Conservation (phyloP, 371 early-diverging fungal genomes). For the Coemansia sp. region DNA sequence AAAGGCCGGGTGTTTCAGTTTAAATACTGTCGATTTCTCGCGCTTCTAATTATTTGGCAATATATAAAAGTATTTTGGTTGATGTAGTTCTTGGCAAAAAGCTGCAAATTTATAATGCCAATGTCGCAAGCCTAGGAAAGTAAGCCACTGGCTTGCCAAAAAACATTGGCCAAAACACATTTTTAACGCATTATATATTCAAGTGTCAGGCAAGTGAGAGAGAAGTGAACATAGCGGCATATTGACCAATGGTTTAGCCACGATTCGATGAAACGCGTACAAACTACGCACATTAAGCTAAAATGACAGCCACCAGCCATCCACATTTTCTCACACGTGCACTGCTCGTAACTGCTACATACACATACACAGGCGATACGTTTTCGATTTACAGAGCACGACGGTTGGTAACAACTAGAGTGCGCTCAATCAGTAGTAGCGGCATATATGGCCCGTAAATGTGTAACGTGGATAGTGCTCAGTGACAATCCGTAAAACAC, state of each 20-base stretch:
- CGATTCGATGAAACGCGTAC: neutral
- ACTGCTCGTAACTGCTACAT: neutral
- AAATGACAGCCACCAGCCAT: slow-evolving; percentile 6
- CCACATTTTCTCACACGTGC: neutral
- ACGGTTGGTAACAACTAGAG: neutral
- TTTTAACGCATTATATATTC: neutral
- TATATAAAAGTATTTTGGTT: neutral
- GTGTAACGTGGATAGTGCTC: too few relatives aligned
- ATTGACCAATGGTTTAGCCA: slow-evolving; percentile 19
- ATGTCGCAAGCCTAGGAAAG: neutral
- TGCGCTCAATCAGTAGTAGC: neutral
- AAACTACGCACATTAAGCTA: neutral
- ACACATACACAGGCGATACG: neutral
- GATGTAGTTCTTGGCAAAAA: too few relatives aligned
- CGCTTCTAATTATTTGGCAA: neutral
- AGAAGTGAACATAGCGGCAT: slow-evolving; percentile 2
- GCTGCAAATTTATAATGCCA: neutral
- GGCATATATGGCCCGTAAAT: neutral
- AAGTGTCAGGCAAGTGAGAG: neutral
- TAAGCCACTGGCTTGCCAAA: too few relatives aligned
- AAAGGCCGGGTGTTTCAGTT: neutral
- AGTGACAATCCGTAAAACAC: too few relatives aligned
- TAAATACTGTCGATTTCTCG: neutral
- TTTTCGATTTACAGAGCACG: too few relatives aligned
- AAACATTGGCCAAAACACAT: neutral